Evolutionary conservation across 139 green algal species (phyloP).

Genomic region (Tetraselmis chui): DNA sequence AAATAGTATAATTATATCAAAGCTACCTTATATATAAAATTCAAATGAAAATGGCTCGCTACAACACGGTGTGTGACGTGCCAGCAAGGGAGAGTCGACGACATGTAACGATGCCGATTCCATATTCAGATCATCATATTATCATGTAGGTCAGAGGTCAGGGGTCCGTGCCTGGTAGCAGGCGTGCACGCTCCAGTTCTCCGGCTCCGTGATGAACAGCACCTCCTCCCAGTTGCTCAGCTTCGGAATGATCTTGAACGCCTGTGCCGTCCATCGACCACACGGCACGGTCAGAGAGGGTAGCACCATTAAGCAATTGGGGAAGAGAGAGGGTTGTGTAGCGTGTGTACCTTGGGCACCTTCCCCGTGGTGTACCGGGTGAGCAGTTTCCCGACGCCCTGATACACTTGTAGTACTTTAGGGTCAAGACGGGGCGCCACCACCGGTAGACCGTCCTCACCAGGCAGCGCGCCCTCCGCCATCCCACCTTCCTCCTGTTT

Average conservation of each 20-base stretch:
- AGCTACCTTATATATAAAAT: no score
- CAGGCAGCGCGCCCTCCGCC: constrained; percentile 1
- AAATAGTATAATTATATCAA: no score
- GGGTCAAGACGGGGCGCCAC: constrained; percentile 54
- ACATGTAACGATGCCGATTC: no score
- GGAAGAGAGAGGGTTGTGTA: background rate
- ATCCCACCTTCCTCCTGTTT: constrained; percentile 25
- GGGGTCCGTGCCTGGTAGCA: constrained; percentile 51
- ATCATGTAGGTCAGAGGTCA: no score
- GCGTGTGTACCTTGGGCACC: constrained; percentile 40
- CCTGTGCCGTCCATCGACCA: no score
- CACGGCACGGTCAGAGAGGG: no score
- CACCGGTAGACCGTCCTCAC: constrained; percentile 10
- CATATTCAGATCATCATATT: no score
- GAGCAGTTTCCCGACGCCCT: constrained; percentile 59
- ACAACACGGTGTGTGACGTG: no score
- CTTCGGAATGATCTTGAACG: constrained; percentile 98
- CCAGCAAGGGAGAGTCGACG: no score
- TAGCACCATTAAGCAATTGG: no score
- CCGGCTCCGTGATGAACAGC: constrained; percentile 83
- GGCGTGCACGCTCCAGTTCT: constrained; percentile 82
- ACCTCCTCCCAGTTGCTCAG: constrained; percentile 97
- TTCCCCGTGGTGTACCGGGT: constrained; percentile 70
- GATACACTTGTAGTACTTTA: constrained; percentile 67
- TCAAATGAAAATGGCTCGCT: no score